phyloP scores from a whole-genome alignment of 208 protist genomes.

The Naegleria gruberi region DNA sequence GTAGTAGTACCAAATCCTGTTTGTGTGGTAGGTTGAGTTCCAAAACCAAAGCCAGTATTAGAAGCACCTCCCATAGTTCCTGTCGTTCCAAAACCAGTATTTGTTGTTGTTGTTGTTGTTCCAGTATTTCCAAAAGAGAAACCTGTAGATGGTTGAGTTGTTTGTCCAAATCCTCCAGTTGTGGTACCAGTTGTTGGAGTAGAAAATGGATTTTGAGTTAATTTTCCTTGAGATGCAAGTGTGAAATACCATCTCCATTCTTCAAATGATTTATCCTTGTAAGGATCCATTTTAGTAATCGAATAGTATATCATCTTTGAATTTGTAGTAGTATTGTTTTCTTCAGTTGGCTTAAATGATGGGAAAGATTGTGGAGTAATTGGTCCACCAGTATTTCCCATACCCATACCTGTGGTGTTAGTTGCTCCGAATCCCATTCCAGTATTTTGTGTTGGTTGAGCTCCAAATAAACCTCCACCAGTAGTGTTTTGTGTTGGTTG shows the following conservation, averaged over 20 bases:
- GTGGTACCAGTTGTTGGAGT: not conserved
- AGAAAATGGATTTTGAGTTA: not conserved
- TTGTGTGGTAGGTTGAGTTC: not conserved
- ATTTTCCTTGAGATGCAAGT: not conserved
- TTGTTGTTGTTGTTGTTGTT: not conserved
- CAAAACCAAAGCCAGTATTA: not conserved
- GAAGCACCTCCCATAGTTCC: not conserved
- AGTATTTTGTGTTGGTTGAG: not conserved
- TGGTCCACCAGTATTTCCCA: not conserved
- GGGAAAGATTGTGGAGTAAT: not conserved
- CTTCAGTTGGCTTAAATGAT: not conserved
- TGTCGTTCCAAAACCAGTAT: not conserved
- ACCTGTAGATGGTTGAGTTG: not conserved
- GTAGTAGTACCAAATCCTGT: not conserved
- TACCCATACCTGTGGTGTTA: not conserved
- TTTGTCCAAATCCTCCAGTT: not conserved
- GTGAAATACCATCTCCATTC: conserved; percentile 9
- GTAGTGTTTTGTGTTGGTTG: not conserved
- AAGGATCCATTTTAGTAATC: not conserved
- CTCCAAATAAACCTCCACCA: not conserved
- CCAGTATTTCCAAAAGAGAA: not conserved
- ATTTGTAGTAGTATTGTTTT: not conserved
- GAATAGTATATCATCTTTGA: not conserved
- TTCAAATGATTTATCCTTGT: not conserved
- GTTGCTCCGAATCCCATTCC: not conserved